Conservation (phyloP, 306 rosid genomes). For the Corylus avellana region DNA sequence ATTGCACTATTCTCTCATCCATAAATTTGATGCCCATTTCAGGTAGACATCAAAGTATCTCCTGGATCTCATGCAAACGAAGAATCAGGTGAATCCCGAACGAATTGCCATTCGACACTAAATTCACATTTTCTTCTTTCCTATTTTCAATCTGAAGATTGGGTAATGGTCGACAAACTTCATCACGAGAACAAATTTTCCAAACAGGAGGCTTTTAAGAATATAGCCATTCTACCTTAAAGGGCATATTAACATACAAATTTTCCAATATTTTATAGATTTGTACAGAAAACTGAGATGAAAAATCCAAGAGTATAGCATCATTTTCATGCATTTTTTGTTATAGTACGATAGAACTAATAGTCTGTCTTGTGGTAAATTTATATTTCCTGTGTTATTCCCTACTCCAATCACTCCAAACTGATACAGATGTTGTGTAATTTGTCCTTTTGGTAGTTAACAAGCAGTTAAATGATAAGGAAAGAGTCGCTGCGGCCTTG, state of each 20-base stretch:
- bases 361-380: neutral
- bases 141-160: neutral
- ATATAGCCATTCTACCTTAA: neutral
- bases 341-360: neutral
- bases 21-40: slow-evolving; percentile 21
- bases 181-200: neutral
- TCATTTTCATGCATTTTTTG: neutral
- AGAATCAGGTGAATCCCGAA: slow-evolving; percentile 67
- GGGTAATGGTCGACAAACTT: neutral
- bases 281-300: neutral
- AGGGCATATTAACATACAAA: neutral
- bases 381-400: neutral
- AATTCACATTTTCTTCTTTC: neutral
- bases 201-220: neutral
- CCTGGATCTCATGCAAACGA: slow-evolving; percentile 96
- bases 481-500: slow-evolving; percentile 91
- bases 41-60: slow-evolving; percentile 96
- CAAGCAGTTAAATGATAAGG: slow-evolving; percentile 95
- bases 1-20: slow-evolving; percentile 19
- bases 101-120: neutral
- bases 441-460: slow-evolving; percentile 55
- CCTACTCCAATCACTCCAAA: neutral
- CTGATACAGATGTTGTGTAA: slow-evolving; percentile 14
- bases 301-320: neutral
- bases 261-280: neutral